Conservation (phyloP, 1,139 yeast species). For the Petasospora fabianii region DNA sequence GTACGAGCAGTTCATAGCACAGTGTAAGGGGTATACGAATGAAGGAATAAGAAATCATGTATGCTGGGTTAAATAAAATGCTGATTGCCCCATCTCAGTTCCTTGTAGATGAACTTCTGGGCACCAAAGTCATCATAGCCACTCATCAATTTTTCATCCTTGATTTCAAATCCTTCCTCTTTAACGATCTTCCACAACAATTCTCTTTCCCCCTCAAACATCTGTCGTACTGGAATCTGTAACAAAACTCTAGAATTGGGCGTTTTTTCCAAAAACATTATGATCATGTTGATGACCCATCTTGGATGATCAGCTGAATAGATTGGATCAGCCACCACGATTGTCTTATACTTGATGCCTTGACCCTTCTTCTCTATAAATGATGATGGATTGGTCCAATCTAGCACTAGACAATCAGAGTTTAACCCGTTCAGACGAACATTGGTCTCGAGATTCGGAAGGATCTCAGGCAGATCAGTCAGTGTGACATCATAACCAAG, state of each 20-base stretch:
- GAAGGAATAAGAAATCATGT: too few species aligned
- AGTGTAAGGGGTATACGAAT: too few species aligned
- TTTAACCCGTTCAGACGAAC: slow-evolving; percentile 45
- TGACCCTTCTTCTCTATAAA: slow-evolving; percentile 34
- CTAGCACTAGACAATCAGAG: slow-evolving; percentile 50
- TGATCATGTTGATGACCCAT: slow-evolving; percentile 61
- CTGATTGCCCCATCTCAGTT: slow-evolving; percentile 25
- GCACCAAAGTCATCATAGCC: slow-evolving; percentile 90
- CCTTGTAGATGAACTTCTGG: slow-evolving; percentile 56
- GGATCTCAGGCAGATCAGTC: slow-evolving; percentile 79
- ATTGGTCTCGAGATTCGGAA: slow-evolving; percentile 62
- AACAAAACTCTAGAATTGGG: slow-evolving; percentile 48
- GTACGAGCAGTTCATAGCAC: too few species aligned
- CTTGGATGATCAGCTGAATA: slow-evolving; percentile 80
- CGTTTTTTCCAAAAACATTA: slow-evolving; percentile 33
- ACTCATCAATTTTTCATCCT: slow-evolving; percentile 39
- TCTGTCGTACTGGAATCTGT: slow-evolving; percentile 71
- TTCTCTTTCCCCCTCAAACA: slow-evolving; percentile 62
- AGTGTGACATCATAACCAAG: slow-evolving; percentile 49
- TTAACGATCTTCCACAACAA: slow-evolving; percentile 53
- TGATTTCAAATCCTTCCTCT: slow-evolving; percentile 30
- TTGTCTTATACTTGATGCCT: slow-evolving; percentile 43
- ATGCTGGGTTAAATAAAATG: too few species aligned
- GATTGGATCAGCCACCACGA: slow-evolving; percentile 82
- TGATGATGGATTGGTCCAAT: slow-evolving; percentile 64